A percentile compares a stretch with the other conserved stretches of the same genome.
phyloP scores from a whole-genome alignment of 257 asterid species.

The Apocynum venetum region DNA sequence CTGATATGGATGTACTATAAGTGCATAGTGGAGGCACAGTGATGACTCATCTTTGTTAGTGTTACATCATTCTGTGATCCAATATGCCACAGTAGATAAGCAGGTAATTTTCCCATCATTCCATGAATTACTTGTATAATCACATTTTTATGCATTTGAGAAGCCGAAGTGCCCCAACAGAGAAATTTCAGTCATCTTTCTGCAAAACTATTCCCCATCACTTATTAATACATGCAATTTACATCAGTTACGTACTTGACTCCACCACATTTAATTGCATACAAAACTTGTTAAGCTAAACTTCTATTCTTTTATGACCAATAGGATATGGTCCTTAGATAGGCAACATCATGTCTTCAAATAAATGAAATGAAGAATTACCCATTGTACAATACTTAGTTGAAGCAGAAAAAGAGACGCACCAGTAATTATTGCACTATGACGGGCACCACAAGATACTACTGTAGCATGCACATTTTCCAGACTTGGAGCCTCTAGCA shows the following conservation, averaged over 20 bases:
- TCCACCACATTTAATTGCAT: background rate
- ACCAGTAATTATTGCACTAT: conserved; percentile 82
- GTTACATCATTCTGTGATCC: background rate
- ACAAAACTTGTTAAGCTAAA: background rate
- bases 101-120: background rate
- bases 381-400: background rate
- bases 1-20: background rate
- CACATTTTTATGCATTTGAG: background rate
- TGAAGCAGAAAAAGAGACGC: conserved; percentile 5
- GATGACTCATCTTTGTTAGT: background rate
- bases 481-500: conserved; percentile 76
- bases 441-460: conserved; percentile 98
- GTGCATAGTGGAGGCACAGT: background rate
- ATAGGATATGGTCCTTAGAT: background rate
- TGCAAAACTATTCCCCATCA: background rate
- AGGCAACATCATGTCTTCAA: background rate
- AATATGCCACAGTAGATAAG: background rate
- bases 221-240: background rate
- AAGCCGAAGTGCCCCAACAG: background rate
- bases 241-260: background rate
- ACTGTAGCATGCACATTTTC: conserved; percentile 68
- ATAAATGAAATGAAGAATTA: background rate
- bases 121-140: background rate
- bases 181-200: background rate
- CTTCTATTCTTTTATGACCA: background rate